Base-by-base conservation (phyloP, 73 alveolate genomes). In the Paramecium sexaurelia region DNA sequence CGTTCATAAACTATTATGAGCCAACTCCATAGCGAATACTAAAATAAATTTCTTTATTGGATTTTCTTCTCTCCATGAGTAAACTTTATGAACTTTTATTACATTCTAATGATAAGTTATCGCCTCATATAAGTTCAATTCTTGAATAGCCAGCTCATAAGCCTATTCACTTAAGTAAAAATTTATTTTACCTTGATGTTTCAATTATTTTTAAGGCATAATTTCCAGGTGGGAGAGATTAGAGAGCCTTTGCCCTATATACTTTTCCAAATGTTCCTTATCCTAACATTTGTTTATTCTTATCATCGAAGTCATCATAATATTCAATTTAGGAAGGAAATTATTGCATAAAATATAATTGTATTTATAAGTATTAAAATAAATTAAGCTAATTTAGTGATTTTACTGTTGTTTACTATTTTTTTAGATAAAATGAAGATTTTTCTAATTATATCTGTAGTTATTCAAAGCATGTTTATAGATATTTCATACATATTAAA, bases 221-320 rank as follows among this genome's bases (percentile, higher is more conserved):
- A 19, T 39, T 8, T 2, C 90, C 90, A 0, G n/a, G n/a, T 7
- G 90, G 75, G 13, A 78, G 90, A 11, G 90, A 78, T 39, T 39
- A 41, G 10, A 78, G 11, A 2, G 75, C 90, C 22, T 78, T 78
- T 40, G 75, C 90, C 17, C 24, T 78, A 43, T 40, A 78, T 10
- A 78, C 90, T 45, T 78, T 78, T 24, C 90, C 90, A 43, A 78
- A 78, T 24, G 90, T 78, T 41, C 90, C 90, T 45, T 78, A 17
- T 19, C 90, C 90, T 19, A 78, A 43, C 29, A 78, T 2, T 22
- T 19, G 11, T 11, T 55, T 26, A 17, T 37, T 40, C 33, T 39
- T 78, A 24, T 41, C 39, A 41, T 78, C 90, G 22, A 78, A 78
- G 90, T 78, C 90, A 20, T 39, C 68, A 3, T 40, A 78, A 39